Percentiles rank a stretch among this genome's conserved stretches.
phyloP scores from a whole-genome alignment of 305 asterid genomes.

The Fraxinus platypoda region DNA sequence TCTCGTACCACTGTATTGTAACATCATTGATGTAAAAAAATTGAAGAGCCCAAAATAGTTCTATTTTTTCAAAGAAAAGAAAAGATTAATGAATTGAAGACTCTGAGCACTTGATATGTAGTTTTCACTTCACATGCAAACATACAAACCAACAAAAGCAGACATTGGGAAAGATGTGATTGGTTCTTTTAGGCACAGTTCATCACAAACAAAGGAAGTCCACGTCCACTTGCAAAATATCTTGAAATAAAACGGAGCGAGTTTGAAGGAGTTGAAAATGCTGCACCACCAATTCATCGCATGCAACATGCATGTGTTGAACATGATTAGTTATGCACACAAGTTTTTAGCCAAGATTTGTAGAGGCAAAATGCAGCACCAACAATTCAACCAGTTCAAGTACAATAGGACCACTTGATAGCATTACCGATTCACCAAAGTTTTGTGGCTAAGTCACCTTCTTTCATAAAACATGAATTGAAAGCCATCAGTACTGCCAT shows the following conservation, averaged over 20 bases:
- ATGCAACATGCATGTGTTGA: neutral
- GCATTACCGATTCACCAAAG: neutral
- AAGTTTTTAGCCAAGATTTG: neutral
- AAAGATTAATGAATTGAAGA: neutral
- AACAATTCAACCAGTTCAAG: neutral
- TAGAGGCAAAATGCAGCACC: neutral
- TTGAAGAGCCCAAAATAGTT: neutral
- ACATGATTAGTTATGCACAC: neutral
- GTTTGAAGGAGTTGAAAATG: neutral
- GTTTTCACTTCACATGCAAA: neutral
- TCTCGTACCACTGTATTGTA: too few species aligned
- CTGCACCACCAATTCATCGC: neutral
- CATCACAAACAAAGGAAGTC: neutral
- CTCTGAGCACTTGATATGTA: neutral
- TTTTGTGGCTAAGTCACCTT: neutral
- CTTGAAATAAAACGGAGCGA: neutral
- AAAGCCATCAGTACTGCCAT: neutral
- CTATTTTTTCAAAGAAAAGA: neutral
- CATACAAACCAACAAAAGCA: neutral
- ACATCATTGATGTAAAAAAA: neutral
- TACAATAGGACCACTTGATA: neutral
- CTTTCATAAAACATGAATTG: neutral
- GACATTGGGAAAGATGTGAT: neutral
- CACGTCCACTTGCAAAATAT: neutral
- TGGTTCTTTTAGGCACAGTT: neutral